Conservation (phyloP, 2,329 filamentous ascomycete genomes). For the Aciculosporium take region DNA sequence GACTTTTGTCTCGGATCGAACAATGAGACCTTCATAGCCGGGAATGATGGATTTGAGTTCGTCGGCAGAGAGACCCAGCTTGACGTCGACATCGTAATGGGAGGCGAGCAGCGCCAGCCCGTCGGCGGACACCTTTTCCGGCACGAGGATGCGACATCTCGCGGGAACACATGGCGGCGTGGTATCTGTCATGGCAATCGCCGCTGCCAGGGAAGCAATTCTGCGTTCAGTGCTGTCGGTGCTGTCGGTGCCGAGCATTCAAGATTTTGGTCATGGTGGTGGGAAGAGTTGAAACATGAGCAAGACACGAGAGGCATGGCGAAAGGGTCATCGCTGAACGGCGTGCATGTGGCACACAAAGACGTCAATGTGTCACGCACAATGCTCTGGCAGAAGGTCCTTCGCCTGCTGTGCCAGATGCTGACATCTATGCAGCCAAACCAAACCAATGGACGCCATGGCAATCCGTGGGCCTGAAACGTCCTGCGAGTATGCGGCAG, state of each 20-base stretch:
- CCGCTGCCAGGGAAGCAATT: conserved; percentile 12
- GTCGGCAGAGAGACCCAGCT: conserved; percentile 44
- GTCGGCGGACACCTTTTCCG: conserved; percentile 69
- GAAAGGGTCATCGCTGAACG: neutral
- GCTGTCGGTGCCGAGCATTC: too few relatives aligned
- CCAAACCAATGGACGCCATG: neutral
- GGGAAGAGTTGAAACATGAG: neutral
- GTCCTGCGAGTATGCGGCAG: too few relatives aligned
- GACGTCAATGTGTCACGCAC: neutral
- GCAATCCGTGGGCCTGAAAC: too few relatives aligned
- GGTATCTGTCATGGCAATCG: conserved; percentile 11
- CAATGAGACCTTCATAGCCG: conserved; percentile 61
- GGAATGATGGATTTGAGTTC: conserved; percentile 55
- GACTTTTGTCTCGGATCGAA: conserved; percentile 71
- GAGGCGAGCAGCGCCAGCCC: conserved; percentile 54
- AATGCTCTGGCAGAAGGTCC: neutral
- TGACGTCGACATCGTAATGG: conserved; percentile 56
- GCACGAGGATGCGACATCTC: conserved; percentile 47
- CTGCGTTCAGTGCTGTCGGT: neutral
- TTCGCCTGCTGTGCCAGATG: neutral
- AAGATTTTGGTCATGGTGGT: neutral
- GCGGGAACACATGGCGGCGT: conserved; percentile 3
- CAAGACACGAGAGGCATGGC: neutral
- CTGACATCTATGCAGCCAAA: neutral
- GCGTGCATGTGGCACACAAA: neutral